phyloP scores from a whole-genome alignment of 495 filamentous ascomycete species.

The Clohesyomyces aquaticus region DNA sequence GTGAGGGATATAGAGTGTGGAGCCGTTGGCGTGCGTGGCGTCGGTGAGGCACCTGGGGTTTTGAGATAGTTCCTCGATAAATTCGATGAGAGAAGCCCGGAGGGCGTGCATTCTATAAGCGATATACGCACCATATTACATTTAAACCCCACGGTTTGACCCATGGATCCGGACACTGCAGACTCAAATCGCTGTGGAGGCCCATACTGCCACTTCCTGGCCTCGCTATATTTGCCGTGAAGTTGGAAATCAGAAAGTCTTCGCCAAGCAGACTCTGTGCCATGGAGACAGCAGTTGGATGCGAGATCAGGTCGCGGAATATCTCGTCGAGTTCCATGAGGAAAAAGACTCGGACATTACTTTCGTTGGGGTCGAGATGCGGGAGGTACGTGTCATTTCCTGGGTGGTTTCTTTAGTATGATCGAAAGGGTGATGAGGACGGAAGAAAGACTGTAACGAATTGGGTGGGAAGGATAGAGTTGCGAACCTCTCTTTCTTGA shows the following conservation, averaged over 20 bases:
- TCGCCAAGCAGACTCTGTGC: constrained; percentile 13
- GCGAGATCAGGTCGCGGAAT: constrained; percentile 20
- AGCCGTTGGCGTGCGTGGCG: constrained; percentile 8
- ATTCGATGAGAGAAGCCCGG: not conserved
- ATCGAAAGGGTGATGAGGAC: not conserved
- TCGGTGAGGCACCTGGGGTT: constrained; percentile 7
- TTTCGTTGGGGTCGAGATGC: constrained; percentile 16
- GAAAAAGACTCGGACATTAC: constrained; percentile 24
- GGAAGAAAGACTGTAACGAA: not conserved
- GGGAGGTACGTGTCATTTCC: constrained; percentile 15
- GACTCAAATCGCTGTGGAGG: constrained; percentile 13
- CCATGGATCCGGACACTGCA: constrained; percentile 14
- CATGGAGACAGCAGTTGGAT: constrained; percentile 20
- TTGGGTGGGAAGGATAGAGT: not conserved
- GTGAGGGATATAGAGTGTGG: constrained; percentile 14
- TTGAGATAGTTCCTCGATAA: too few species aligned
- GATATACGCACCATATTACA: constrained; percentile 4
- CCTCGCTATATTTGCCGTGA: constrained; percentile 27
- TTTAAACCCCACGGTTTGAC: constrained; percentile 4
- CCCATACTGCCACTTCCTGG: constrained; percentile 26
- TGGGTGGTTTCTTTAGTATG: not conserved
- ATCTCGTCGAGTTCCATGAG: constrained; percentile 24
- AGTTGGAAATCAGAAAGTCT: constrained; percentile 17
- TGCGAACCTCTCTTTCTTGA: not conserved
- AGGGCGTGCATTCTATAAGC: not conserved